These are phyloP conservation scores for Hapsidospora chrysogenum DNA, from an alignment of 495 filamentous ascomycete species.

Conservation along the genomic window DNA sequence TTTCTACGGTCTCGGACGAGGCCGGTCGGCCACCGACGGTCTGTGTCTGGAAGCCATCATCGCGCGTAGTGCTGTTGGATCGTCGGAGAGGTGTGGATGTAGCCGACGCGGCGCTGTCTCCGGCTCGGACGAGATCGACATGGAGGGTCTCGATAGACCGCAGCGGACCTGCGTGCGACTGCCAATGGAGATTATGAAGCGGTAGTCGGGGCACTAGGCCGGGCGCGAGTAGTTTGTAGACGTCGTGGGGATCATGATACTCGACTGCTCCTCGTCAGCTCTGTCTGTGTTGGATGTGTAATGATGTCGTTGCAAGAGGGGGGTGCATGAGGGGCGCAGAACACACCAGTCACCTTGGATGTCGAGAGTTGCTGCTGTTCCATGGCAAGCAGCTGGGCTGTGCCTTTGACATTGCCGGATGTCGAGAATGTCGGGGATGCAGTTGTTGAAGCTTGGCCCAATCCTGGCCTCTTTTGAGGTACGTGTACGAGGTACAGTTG, in stretches of 20 bases:
- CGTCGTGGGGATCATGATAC: conserved; percentile 78
- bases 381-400: conserved; percentile 27
- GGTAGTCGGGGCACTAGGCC: conserved; percentile 66
- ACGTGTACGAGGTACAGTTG: too few relatives aligned
- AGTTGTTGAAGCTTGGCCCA: too few relatives aligned
- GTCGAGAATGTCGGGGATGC: conserved; percentile 1
- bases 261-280: conserved; percentile 22
- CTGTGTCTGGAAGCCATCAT: conserved; percentile 36
- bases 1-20: conserved; percentile 18
- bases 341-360: conserved; percentile 56
- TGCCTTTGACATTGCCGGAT: conserved; percentile 11
- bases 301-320: too few relatives aligned
- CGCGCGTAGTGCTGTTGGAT: conserved; percentile 21
- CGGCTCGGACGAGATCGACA: conserved; percentile 60
- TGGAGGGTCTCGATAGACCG: conserved; percentile 86
- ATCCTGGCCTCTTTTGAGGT: too few relatives aligned
- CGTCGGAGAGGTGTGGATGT: conserved; percentile 16
- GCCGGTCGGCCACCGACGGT: conserved; percentile 9
- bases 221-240: conserved; percentile 66
- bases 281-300: too few relatives aligned
- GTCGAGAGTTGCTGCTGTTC: conserved; percentile 44
- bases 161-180: conserved; percentile 75
- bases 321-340: too few relatives aligned
- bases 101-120: conserved; percentile 12
- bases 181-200: conserved; percentile 90